Conservation (phyloP, 139 green algal species). For the Tetradesmus lagerheimii region DNA sequence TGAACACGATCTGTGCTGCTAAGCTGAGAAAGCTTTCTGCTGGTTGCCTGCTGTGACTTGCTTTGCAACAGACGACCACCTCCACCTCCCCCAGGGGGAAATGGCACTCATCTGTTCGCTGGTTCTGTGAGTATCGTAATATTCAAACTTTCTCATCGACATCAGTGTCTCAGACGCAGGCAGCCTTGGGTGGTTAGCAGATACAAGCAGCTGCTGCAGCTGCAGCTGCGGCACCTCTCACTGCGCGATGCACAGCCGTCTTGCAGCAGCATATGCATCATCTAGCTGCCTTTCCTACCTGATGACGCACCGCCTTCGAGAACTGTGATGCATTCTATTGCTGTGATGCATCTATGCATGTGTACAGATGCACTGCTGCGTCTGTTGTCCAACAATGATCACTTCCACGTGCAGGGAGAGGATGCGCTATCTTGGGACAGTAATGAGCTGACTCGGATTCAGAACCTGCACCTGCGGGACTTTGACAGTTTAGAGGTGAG, state of each 20-base stretch:
- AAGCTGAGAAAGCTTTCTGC: too few species aligned
- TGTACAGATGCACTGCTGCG: too few species aligned
- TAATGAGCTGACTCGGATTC: constrained; percentile 51
- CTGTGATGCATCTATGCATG: too few species aligned
- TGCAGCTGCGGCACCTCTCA: background rate
- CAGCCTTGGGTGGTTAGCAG: background rate
- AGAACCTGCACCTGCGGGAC: constrained; percentile 51
- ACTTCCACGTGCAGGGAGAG: constrained; percentile 37
- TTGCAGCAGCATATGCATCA: too few species aligned
- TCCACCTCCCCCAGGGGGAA: background rate
- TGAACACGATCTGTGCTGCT: too few species aligned
- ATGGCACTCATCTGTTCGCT: background rate
- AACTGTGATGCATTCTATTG: too few species aligned
- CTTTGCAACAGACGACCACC: constrained; percentile 1
- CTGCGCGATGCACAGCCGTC: too few species aligned
- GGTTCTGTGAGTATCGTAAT: background rate
- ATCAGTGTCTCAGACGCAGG: background rate
- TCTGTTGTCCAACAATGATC: too few species aligned
- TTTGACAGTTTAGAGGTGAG: constrained; percentile 45
- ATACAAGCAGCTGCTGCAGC: background rate
- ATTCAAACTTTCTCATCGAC: too few species aligned
- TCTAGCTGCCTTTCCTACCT: too few species aligned
- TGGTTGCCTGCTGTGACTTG: background rate
- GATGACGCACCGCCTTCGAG: too few species aligned
- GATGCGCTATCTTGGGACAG: constrained; percentile 64